Evolutionary conservation across 1,284 basidiomycete species (phyloP).

Genomic region (Cutaneotrichosporon sp.): DNA sequence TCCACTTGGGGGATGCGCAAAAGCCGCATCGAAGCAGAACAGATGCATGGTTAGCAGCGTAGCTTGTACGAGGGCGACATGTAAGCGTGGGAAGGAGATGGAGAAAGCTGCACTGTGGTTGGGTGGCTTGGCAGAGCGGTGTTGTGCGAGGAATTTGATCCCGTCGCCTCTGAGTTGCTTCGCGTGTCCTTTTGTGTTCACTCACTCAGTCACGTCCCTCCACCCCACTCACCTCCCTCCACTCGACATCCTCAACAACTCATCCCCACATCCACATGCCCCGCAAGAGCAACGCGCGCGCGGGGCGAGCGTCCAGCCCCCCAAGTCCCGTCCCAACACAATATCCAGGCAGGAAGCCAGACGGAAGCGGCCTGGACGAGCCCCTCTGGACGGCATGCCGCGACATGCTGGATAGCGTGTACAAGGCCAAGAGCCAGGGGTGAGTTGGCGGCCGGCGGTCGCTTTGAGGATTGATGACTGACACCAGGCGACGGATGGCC

Average conservation of each 20-base stretch:
- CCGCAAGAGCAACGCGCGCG: conserved; percentile 28
- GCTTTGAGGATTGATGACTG: too few species aligned
- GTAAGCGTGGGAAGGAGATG: neutral
- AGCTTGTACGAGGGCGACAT: neutral
- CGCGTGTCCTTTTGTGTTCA: neutral
- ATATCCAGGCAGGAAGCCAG: conserved; percentile 39
- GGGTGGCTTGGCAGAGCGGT: neutral
- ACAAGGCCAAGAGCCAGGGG: conserved; percentile 44
- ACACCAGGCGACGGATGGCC: conserved; percentile 35
- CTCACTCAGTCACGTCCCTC: neutral
- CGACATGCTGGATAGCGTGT: conserved; percentile 45
- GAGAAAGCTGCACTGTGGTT: neutral
- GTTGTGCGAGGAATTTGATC: neutral
- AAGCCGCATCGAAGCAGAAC: too few species aligned
- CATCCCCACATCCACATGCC: conserved; percentile 23
- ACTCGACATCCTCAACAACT: conserved; percentile 4
- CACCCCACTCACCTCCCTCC: conserved; percentile 6
- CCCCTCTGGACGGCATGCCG: conserved; percentile 43
- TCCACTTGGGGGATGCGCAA: too few species aligned
- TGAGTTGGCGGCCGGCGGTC: conserved; percentile 32
- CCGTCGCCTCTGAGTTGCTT: neutral
- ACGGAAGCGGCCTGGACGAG: conserved; percentile 31
- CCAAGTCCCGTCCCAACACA: conserved; percentile 26
- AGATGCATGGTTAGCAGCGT: neutral
- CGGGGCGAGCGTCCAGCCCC: conserved; percentile 19